These are phyloP conservation scores for Boletus sensibilis DNA, from an alignment of 768 basidiomycete species.

Conservation along the genomic window DNA sequence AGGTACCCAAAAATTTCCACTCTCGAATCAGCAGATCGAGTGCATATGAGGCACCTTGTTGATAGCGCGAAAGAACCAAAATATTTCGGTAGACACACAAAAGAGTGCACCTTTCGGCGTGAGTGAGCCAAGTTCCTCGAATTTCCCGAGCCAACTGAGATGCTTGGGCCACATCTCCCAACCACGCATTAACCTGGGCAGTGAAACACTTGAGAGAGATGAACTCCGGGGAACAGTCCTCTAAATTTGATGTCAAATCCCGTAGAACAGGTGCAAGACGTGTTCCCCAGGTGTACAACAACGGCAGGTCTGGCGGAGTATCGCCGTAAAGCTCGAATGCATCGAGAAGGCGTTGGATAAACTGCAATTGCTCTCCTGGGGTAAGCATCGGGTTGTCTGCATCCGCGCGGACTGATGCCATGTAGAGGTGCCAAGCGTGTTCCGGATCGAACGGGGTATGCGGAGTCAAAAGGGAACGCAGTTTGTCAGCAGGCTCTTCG, in stretches of 20 bases:
- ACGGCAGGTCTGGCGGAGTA: constrained; percentile 16
- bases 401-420: constrained; percentile 7
- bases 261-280: constrained; percentile 38
- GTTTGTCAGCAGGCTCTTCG: constrained; percentile 5
- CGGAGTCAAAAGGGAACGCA: constrained; percentile 22
- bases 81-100: constrained; percentile 38
- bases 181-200: constrained; percentile 37
- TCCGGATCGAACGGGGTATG: constrained; percentile 34
- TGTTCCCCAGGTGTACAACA: constrained; percentile 36
- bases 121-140: constrained; percentile 16
- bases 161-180: constrained; percentile 38
- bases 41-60: constrained; percentile 32
- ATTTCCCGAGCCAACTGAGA: constrained; percentile 28
- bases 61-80: constrained; percentile 35
- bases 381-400: constrained; percentile 14
- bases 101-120: constrained; percentile 24
- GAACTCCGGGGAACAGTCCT: constrained; percentile 18
- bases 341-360: constrained; percentile 26
- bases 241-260: constrained; percentile 25
- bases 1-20: constrained; percentile 34
- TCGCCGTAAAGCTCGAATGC: constrained; percentile 16
- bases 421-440: constrained; percentile 42
- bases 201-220: constrained; percentile 29
- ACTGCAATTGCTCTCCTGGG: constrained; percentile 26
- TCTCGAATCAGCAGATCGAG: constrained; percentile 42